Evolutionary conservation across 2,329 filamentous ascomycete species (phyloP), one percentile per base, ranked within the genome.

Genomic region (Lachnellula occidentalis): DNA sequence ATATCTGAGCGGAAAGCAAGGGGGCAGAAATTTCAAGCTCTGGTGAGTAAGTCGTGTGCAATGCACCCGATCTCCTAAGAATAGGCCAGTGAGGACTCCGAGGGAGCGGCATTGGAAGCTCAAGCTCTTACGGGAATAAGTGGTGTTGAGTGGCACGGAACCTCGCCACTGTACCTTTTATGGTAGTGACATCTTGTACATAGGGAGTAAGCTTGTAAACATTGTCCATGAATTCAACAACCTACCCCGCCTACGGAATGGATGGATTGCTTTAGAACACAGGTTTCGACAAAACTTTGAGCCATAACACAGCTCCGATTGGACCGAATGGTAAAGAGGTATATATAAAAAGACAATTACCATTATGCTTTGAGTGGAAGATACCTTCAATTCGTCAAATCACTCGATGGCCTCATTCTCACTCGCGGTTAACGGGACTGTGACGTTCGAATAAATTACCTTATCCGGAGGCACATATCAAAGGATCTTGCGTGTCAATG

Each of bases 351-450:
- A 27, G 80, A 78, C 61, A 75, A 77, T 60, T 83, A 80, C 67
- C 62, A 86, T 42, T 77, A 86, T 66, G 78, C 78, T 8, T 78
- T 79, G 15, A 87, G 87, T 73, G 78, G 85, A 53, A 79, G 80
- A 58, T 82, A 84, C 66, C 73, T 78, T 56, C 74, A 78, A 2
- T 85, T 60, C 71, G 2, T 68, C 76, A 45, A 74, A 79, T 42
- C 76, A 79, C 64, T 73, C 73, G 0, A 63, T 79, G 17, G 65
- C 71, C 0, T 73, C 74, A 2, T 75, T 73, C 58, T 55, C 62
- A 6, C 58, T 74, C 27, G 53, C 64, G 19, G 41, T 61, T 4
- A 64, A 72, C 21, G 75, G 74, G 15, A 67, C 61, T 8, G 63
- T 78, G 21, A 63, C 58, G 0, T 75, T 75, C 54, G 11, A 67